Conservation (phyloP, 1,284 basidiomycete genomes). For the Sporisorium exsertum region DNA sequence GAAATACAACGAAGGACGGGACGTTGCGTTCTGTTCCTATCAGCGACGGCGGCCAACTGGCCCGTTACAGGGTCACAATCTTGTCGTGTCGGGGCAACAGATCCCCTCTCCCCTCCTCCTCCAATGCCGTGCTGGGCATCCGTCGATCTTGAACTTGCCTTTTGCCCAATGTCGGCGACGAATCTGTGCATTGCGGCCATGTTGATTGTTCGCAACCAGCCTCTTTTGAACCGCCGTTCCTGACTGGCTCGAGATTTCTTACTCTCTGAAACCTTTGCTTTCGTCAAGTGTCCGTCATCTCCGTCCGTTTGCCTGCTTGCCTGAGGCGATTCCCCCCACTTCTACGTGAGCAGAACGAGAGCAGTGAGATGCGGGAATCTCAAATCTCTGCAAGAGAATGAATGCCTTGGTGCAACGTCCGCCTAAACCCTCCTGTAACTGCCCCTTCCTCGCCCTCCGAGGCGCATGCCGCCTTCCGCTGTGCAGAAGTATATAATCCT, state of each 20-base stretch:
- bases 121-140: background rate
- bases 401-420: constrained; percentile 2
- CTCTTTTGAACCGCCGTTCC: background rate
- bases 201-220: background rate
- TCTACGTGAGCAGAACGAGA: background rate
- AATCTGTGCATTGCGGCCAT: background rate
- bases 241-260: background rate
- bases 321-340: too few relatives aligned
- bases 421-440: background rate
- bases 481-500: background rate
- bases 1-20: background rate
- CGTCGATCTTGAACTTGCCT: background rate
- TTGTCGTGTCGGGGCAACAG: constrained; percentile 1
- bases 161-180: background rate
- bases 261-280: background rate
- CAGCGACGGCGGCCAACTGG: background rate
- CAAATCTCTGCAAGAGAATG: background rate
- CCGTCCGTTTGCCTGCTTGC: too few relatives aligned
- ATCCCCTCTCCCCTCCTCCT: background rate
- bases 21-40: constrained; percentile 9
- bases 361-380: background rate
- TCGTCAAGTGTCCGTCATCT: too few relatives aligned
- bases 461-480: background rate
- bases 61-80: background rate
- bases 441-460: background rate